Base-by-base conservation (phyloP, 257 asterid genomes). In the Coffea eugenioides region DNA sequence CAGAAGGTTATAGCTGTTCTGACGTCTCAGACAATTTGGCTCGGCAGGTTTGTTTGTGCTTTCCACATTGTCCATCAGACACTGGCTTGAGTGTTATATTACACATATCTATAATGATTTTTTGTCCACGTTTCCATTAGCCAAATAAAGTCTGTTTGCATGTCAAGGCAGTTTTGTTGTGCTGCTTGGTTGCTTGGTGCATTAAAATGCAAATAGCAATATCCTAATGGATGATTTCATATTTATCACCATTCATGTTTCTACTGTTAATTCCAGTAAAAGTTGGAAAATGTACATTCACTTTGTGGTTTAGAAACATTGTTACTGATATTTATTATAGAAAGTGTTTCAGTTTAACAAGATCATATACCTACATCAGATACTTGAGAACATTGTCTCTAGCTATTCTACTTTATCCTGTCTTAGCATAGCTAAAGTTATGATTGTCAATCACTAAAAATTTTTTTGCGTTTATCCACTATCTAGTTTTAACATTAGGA, bases 41-140 rank as follows among this genome's bases (percentile, higher is more conserved):
- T 80, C 69, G 62, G 79, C 80, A 85, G 87, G 86, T 87, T 25
- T 73, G 68, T 62, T 67, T 82, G 31, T 79, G 78, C 59, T 75
- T 51, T 54, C 41, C 14, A 25, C 79, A 69, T 71, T n/a, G 16
- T 2, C 71, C 54, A 49, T 45, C 69, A 62, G 56, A 36, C n/a
- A 74, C 23, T 69, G 73, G 74, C 71, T 51, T 20, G 71, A 48
- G 8, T 23, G 43, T 36, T 43, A 71, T 76, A 76, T 20, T 18
- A 48, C 31, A 8, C 5, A 46, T 77, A 52, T 77, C 20, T 69
- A 25, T 59, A 54, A 59, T 46, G 23, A 59, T 75, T 61, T 54
- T 14, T 52, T 27, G 14, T 48, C 49, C 70, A 34, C 59, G 25
- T 52, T 15, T 34, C 25, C 2, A 65, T 57, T 51, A 25, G 52